Evolutionary conservation across 352 stramenopile species (phyloP), one percentile per base, ranked within the genome.

Genomic region (Blastocystis sp.): DNA sequence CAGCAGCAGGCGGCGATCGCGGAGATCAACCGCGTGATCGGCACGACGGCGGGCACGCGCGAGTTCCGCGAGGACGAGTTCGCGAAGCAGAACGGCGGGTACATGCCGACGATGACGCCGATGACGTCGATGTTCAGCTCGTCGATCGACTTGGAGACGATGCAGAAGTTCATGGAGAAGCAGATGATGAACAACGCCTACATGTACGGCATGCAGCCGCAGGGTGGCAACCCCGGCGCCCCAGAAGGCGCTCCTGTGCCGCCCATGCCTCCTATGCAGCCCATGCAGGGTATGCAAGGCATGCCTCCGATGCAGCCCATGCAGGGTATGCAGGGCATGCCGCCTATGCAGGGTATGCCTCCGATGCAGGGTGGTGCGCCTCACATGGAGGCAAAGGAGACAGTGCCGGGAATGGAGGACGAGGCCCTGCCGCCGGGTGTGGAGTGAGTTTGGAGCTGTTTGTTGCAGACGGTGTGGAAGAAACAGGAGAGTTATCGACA

Each of bases 11-110:
- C 21, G 14, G 74, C 74, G n/a, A 62, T 69, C 2, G 54, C 54
- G 54, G 74, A 84, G 57, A 45, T 84, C 24, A 70, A 84, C 34
- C 74, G 74, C 40, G 57, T 84, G 9, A 57, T 84, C 34, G 74
- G 74, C 9, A 84, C 74, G 28, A 84, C 74, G 21, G 74, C 74
- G 59, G 74, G 74, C 17, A 19, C 43, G 17, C 24, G 52, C 17
- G 74, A 84, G 52, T 84, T 68, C 54, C 24, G 45, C 14, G 74
- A 84, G n/a, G 74, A 84, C 48, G 57, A 64, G 10, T 84, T 84
- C 45, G 19, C 74, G n/a, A 68, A 84, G 45, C 10, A 68, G 6
- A 21, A 38, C 1, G n/a, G 21, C 17, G 28, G 38, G n/a, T 84
- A 70, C 54, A 57, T 84, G 54, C 21, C 74, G 3, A 28, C 24